phyloP scores from a whole-genome alignment of 108 stramenopile genomes.

The Mediolabrus comicus region DNA sequence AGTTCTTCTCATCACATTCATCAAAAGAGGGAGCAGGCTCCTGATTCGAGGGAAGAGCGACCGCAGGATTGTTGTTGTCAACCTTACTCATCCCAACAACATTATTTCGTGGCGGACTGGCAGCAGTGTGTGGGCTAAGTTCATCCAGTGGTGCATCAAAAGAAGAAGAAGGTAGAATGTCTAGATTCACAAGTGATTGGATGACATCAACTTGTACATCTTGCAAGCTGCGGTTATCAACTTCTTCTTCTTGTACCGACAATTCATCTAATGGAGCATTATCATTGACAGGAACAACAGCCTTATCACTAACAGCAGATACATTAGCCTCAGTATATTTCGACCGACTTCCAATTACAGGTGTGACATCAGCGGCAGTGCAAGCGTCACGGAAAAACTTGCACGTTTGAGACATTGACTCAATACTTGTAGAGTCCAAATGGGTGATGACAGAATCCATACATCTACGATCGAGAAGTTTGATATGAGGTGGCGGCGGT shows the following conservation, averaged over 20 bases:
- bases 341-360: neutral
- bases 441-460: neutral
- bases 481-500: conserved; percentile 11
- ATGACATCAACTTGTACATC: too few relatives aligned
- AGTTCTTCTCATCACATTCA: neutral
- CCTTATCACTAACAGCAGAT: too few relatives aligned
- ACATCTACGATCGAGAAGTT: conserved; percentile 7
- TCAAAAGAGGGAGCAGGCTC: neutral
- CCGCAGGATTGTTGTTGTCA: neutral
- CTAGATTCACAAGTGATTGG: too few relatives aligned
- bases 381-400: neutral
- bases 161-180: too few relatives aligned
- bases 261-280: neutral
- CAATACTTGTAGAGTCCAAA: neutral
- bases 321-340: too few relatives aligned
- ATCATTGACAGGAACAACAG: too few relatives aligned
- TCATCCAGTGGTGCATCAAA: neutral
- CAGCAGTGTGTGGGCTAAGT: neutral
- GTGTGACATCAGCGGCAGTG: neutral
- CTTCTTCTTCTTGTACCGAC: too few relatives aligned
- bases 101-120: too few relatives aligned
- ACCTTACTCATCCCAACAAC: too few relatives aligned
- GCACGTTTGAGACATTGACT: neutral
- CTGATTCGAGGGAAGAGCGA: too few relatives aligned
- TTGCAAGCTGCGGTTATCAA: too few relatives aligned